These are phyloP conservation scores for Macadamia tetraphylla DNA, from an alignment of 164 flowering plant genomes.

Conservation along the genomic window DNA sequence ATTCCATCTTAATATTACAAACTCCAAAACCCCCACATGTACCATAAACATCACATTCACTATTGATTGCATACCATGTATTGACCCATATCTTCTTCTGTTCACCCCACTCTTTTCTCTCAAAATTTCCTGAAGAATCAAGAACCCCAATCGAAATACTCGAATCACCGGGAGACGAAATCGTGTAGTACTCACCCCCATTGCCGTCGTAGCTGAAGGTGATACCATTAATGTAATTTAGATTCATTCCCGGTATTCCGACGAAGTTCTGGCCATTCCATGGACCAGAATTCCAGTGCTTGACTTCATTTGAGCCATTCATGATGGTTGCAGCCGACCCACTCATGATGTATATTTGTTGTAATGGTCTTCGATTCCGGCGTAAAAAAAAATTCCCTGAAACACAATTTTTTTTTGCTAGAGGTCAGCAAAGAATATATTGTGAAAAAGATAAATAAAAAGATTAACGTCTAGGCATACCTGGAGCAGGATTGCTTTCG, in stretches of 20 bases:
- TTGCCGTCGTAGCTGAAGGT: not conserved
- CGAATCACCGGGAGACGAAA: not conserved
- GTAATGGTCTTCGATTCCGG: slow-evolving; percentile 9
- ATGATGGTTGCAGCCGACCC: slow-evolving; percentile 8
- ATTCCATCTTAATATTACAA: slow-evolving; percentile 9
- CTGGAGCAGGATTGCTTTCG: too few species aligned
- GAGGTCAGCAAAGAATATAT: too few species aligned
- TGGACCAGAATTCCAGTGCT: slow-evolving; percentile 32
- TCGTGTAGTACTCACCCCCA: not conserved
- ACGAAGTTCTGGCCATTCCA: slow-evolving; percentile 29
- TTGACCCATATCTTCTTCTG: not conserved
- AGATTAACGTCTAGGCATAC: too few species aligned
- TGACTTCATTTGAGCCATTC: slow-evolving; percentile 15
- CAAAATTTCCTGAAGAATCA: slow-evolving; percentile 1
- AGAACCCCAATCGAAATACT: not conserved
- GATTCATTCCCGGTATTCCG: slow-evolving; percentile 20
- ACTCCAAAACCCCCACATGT: slow-evolving; percentile 29
- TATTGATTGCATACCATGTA: not conserved
- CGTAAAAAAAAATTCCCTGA: not conserved
- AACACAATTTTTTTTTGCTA: too few species aligned
- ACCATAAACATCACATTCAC: slow-evolving; percentile 26
- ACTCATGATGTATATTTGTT: slow-evolving; percentile 23
- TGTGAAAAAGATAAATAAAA: too few species aligned
- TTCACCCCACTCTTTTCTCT: slow-evolving; percentile 6
- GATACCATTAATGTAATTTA: not conserved